Percentiles rank a stretch among this genome's conserved stretches.
phyloP scores from a whole-genome alignment of 106 monocot species.

The Posidonia australis region DNA sequence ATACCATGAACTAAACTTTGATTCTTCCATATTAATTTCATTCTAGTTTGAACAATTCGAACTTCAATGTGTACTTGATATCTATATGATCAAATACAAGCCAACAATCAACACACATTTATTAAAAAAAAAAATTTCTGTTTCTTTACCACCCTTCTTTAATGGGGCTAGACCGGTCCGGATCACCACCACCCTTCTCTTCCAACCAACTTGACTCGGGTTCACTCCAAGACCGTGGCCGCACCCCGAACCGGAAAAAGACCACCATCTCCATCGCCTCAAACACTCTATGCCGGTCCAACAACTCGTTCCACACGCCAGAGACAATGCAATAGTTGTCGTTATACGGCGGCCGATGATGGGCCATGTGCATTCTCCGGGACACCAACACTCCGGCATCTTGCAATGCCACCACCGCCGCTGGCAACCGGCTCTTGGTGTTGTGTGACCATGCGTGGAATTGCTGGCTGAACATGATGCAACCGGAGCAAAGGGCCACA shows the following conservation, averaged over 20 bases:
- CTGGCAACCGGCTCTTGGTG: constrained; percentile 41
- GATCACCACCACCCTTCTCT: constrained; percentile 13
- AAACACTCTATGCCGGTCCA: constrained; percentile 55
- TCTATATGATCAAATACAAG: too few relatives aligned
- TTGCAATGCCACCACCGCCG: constrained; percentile 52
- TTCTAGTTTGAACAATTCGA: too few relatives aligned
- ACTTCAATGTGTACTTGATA: too few relatives aligned
- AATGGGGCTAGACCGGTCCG: background rate
- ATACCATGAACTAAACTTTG: too few relatives aligned
- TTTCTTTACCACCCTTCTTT: too few relatives aligned
- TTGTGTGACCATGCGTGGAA: constrained; percentile 85
- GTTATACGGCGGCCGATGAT: constrained; percentile 67
- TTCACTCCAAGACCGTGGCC: constrained; percentile 73
- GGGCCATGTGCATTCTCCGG: constrained; percentile 38
- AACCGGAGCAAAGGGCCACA: constrained; percentile 32
- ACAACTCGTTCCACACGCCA: constrained; percentile 54
- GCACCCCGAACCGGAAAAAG: constrained; percentile 51
- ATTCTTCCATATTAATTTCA: too few relatives aligned
- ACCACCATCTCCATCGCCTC: constrained; percentile 69
- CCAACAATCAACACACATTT: background rate
- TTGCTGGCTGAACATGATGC: constrained; percentile 76
- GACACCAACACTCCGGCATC: constrained; percentile 62
- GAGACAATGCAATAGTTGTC: constrained; percentile 88
- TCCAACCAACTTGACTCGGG: constrained; percentile 43
- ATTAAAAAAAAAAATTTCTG: background rate